These are phyloP conservation scores for Isoetes taiwanensis DNA, from an alignment of 75 land plant genomes.

Conservation along the genomic window DNA sequence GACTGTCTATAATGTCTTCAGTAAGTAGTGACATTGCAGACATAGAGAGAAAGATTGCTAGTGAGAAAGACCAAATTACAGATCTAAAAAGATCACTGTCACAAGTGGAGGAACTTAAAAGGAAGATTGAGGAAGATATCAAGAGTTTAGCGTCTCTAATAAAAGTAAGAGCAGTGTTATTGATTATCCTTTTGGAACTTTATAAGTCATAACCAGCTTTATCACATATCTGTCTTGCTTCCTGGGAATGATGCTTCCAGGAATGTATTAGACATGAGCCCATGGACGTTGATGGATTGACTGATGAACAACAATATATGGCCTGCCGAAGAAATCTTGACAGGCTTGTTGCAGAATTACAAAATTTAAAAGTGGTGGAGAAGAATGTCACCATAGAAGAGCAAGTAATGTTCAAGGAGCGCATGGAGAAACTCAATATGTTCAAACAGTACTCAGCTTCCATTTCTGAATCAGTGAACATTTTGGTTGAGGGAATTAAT, in stretches of 20 bases:
- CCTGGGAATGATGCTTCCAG: too few relatives aligned
- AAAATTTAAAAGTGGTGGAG: slow-evolving; percentile 4
- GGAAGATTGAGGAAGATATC: slow-evolving; percentile 8
- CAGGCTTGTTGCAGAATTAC: slow-evolving; percentile 10
- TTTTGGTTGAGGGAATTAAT: slow-evolving; percentile 17
- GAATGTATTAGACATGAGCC: background rate
- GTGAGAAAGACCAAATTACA: slow-evolving; percentile 10
- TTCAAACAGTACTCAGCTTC: slow-evolving; percentile 16
- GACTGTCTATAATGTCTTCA: too few relatives aligned
- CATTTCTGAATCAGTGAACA: slow-evolving; percentile 20
- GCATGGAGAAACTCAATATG: slow-evolving; percentile 10
- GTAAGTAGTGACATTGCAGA: background rate
- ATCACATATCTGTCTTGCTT: too few relatives aligned
- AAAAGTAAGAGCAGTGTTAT: background rate
- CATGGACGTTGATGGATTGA: too few relatives aligned
- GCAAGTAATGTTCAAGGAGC: slow-evolving; percentile 17
- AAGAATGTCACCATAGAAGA: slow-evolving; percentile 11
- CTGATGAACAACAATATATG: background rate
- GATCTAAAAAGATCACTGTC: background rate
- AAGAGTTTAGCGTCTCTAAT: slow-evolving; percentile 2
- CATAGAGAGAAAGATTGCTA: background rate
- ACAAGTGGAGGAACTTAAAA: background rate
- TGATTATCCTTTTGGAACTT: background rate
- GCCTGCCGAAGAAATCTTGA: background rate
- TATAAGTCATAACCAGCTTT: background rate